Base-by-base conservation (phyloP, 441 rosid species). In the Flueggea neowawraea region DNA sequence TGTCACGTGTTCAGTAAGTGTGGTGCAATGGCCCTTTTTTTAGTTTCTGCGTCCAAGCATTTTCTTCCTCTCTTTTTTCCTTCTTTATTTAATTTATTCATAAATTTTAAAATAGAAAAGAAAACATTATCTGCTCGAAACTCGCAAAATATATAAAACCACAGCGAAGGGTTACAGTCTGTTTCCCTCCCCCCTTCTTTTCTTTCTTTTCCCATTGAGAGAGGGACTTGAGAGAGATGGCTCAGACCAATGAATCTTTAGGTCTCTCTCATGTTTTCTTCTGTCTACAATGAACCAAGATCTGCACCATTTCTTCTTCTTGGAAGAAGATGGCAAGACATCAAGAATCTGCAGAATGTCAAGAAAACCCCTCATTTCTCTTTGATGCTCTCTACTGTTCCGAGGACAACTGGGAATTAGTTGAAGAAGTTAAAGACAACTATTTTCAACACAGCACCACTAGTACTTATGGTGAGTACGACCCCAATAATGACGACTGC, bases 331-430 rank as follows among this genome's bases (percentile, higher is more conserved):
- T 81, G 86, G 76, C 81, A 9, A 66, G 67, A 17, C 63, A 16
- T 8, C 62, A 15, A 16, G 62, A 65, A 17, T 58, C 31, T 14
- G 14, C 50, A 2, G 55, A 52, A 45, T 59, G 60, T 10, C 65
- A 64, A 14, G 57, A 36, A 43, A 70, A 65, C 67, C 60, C 82
- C 48, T 14, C 73, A n/a, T 67, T 75, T 28, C 65, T 70, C 56
- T 33, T 51, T 22, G 87, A 84, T 57, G 58, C 74, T 58, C 88
- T 84, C 57, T 82, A 78, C 71, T 86, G 88, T 62, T 73, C 76
- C 0, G 89, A 86, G 62, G 82, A 82, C 55, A 76, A 72, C 55
- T 86, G 80, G 79, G 83, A 65, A 39, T 11, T 10, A 47, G 50
- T 10, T 47, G 75, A 54, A 6, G 82, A 67, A 60, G 61, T 65